phyloP scores from a whole-genome alignment of 768 basidiomycete species.

The Lyophyllum atratum region DNA sequence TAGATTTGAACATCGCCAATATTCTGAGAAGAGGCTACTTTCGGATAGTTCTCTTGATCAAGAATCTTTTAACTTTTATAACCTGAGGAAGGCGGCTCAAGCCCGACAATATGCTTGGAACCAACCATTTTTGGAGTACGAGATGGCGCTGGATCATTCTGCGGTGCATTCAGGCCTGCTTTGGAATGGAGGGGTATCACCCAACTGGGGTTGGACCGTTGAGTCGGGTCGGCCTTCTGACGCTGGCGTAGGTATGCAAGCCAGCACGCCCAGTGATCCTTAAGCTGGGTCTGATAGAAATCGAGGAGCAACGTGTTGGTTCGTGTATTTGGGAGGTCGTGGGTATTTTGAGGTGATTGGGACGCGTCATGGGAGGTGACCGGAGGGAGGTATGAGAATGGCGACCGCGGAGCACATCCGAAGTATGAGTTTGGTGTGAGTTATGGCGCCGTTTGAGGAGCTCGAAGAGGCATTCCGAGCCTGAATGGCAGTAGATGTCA shows the following conservation, averaged over 20 bases:
- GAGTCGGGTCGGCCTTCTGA: not conserved
- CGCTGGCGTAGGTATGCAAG: not conserved
- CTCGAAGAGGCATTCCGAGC: not conserved
- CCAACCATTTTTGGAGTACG: not conserved
- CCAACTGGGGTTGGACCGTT: not conserved
- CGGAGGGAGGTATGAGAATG: not conserved
- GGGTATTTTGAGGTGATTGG: not conserved
- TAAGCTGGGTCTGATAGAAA: not conserved
- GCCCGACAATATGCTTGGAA: not conserved
- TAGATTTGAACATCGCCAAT: slow-evolving; percentile 7
- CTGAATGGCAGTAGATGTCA: too few species aligned
- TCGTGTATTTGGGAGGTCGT: too few species aligned
- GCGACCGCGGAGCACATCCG: too few species aligned
- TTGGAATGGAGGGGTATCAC: not conserved
- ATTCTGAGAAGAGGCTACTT: not conserved
- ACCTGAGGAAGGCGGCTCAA: not conserved
- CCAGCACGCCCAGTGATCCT: not conserved
- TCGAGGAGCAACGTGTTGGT: not conserved
- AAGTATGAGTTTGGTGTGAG: too few species aligned
- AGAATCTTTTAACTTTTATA: not conserved
- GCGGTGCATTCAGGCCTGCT: not conserved
- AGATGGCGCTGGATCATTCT: not conserved
- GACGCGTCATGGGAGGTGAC: not conserved
- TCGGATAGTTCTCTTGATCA: not conserved
- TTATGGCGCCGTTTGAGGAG: too few species aligned